phyloP scores from a whole-genome alignment of 805 yeast species.

The Candida berthetii region DNA sequence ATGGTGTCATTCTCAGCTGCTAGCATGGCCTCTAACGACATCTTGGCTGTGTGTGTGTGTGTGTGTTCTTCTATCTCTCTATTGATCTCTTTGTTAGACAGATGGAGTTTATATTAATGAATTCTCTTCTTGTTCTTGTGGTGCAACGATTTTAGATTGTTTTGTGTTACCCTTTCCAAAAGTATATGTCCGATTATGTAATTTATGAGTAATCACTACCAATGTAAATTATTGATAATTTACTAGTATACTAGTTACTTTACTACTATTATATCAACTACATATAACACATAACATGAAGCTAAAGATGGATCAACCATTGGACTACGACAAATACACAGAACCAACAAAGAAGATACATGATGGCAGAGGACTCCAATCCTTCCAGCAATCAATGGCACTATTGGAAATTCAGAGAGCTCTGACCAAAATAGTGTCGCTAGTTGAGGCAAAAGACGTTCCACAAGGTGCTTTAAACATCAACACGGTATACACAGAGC shows the following conservation, averaged over 20 bases:
- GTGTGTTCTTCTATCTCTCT: neutral
- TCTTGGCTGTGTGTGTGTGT: slow-evolving; percentile 1
- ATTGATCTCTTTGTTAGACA: neutral
- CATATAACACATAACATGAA: neutral
- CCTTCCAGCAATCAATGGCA: slow-evolving; percentile 41
- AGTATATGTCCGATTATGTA: no score
- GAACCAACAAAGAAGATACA: slow-evolving; percentile 40
- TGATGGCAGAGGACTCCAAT: slow-evolving; percentile 31
- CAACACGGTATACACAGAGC: slow-evolving; percentile 9
- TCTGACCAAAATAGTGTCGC: slow-evolving; percentile 28
- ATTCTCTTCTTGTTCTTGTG: no score
- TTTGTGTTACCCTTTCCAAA: no score
- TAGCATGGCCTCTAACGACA: slow-evolving; percentile 11
- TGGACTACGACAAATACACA: slow-evolving; percentile 9
- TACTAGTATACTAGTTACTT: no score
- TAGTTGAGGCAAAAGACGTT: slow-evolving; percentile 28
- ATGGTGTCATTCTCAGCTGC: slow-evolving; percentile 8
- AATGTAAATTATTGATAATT: no score
- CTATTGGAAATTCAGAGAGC: slow-evolving; percentile 30
- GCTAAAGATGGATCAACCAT: neutral
- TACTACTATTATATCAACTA: no score
- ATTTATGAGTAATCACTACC: no score
- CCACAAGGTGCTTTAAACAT: slow-evolving; percentile 30
- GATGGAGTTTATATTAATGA: no score
- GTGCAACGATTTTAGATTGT: no score